Base-by-base conservation (phyloP, 2,329 filamentous ascomycete genomes). In the Exophiala calicioides region DNA sequence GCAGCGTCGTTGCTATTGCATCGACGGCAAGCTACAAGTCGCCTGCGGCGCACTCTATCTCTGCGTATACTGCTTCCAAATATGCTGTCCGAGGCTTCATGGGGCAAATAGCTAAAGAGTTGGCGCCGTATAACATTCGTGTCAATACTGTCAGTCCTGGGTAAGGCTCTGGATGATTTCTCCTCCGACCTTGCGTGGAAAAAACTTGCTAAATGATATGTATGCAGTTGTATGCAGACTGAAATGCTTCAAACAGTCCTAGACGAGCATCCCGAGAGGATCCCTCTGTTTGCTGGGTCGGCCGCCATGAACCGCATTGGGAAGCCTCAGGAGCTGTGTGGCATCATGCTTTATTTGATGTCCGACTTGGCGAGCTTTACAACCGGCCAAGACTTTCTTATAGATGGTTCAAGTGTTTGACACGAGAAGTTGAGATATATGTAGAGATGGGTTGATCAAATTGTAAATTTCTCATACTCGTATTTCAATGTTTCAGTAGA, bases 51-150 rank as follows among this genome's bases (percentile, higher is more conserved):
- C 85, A 56, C 18, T 34, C 43, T 12, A 59, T 56, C 13, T 46
- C 55, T 19, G 53, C 46, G 9, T 55, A 60, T 34, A 61, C 59
- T 44, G 68, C 69, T 2, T 70, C 68, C 4, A 74, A 74, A 47
- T 69, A 67, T 10, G 71, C 62, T 2, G 58, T 73, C 3, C 51
- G 66, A n/a, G 66, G 71, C 61, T 62, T 74, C 3, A 62, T 63
- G 9, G 68, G 66, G 44, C 67, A 63, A 1, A 55, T 71, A 2
- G 66, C 60, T 0, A 65, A 67, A 7, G 68, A 72, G 44, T 52
- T 71, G 15, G 68, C 66, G 0, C 56, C 57, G 19, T 52, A 59
- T 36, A 52, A 55, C 2, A 63, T 65, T 33, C 56, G 61, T 8
- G 61, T 64, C 41, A 65, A 65, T 45, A 54, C 50, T 7, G 37